A percentile compares a stretch with the other conserved stretches of the same genome.
Conservation (phyloP, 805 yeast species). For the Candida ponderosae region DNA sequence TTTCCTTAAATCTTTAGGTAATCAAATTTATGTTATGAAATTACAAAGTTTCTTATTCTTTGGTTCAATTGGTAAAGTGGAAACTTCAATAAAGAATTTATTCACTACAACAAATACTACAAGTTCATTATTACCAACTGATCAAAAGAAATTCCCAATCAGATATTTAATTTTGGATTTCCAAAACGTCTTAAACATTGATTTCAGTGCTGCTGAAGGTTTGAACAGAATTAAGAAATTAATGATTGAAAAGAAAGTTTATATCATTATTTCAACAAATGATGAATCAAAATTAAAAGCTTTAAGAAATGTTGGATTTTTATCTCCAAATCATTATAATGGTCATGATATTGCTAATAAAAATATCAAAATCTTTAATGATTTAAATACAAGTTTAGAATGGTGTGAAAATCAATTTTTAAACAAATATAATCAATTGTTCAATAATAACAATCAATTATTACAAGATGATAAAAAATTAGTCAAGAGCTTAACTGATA, state of each 20-base stretch:
- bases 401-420: slow-evolving; percentile 95
- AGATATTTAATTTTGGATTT: slow-evolving; percentile 80
- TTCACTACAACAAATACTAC: slow-evolving; percentile 40
- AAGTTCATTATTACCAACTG: slow-evolving; percentile 3
- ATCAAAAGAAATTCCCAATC: slow-evolving; percentile 42
- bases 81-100: slow-evolving; percentile 57
- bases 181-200: slow-evolving; percentile 72
- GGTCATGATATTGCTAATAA: slow-evolving; percentile 20
- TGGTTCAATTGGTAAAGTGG: slow-evolving; percentile 93
- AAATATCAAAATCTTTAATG: slow-evolving; percentile 58
- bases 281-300: slow-evolving; percentile 59
- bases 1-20: slow-evolving; percentile 77
- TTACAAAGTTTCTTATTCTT: slow-evolving; percentile 86
- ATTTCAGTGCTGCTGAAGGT: slow-evolving; percentile 95
- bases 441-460: slow-evolving; percentile 7
- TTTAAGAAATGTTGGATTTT: slow-evolving; percentile 75
- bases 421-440: slow-evolving; percentile 26
- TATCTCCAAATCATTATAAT: slow-evolving; percentile 37
- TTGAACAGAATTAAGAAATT: slow-evolving; percentile 80
- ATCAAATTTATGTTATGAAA: slow-evolving; percentile 82
- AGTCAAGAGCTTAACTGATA: slow-evolving; percentile 8
- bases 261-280: slow-evolving; percentile 73
- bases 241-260: slow-evolving; percentile 59
- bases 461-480: neutral
- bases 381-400: slow-evolving; percentile 82